phyloP scores from a whole-genome alignment of 495 filamentous ascomycete genomes.

The Cryomyces minteri region DNA sequence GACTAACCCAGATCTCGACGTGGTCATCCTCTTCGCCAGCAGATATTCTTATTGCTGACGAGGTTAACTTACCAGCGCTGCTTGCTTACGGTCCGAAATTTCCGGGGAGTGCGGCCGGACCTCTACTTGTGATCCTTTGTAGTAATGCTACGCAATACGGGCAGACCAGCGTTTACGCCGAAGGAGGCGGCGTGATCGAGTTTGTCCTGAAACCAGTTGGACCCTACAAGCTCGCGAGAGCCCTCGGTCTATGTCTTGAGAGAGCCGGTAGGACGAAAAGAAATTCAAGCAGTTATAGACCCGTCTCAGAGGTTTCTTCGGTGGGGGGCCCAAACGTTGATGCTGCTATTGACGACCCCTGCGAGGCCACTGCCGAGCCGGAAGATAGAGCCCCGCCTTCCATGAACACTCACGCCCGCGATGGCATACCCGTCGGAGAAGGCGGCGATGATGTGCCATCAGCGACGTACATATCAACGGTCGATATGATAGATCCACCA shows the following conservation, averaged over 20 bases:
- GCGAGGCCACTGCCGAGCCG: too few relatives aligned
- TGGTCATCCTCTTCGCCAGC: not conserved
- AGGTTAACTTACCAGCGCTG: constrained; percentile 1
- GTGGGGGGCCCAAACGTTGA: too few relatives aligned
- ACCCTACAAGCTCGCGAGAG: constrained; percentile 1
- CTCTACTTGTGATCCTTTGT: not conserved
- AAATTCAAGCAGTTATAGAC: too few relatives aligned
- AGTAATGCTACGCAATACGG: not conserved
- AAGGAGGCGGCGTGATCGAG: not conserved
- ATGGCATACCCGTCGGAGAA: too few relatives aligned
- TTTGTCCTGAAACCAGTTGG: not conserved
- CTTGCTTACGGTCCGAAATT: not conserved
- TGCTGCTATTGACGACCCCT: too few relatives aligned
- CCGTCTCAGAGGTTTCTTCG: too few relatives aligned
- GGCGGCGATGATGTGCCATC: too few relatives aligned
- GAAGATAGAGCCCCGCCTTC: too few relatives aligned
- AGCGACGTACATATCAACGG: too few relatives aligned
- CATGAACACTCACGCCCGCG: too few relatives aligned
- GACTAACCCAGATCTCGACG: not conserved
- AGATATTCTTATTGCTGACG: constrained; percentile 1
- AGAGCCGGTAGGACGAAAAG: too few relatives aligned
- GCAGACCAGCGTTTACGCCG: not conserved
- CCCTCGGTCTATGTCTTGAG: not conserved
- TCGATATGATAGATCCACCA: too few relatives aligned
- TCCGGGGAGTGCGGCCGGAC: not conserved